Evolutionary conservation across 371 early-diverging fungal species (phyloP), one percentile per base, ranked within the genome.

Genomic region (Mortierella sp.): DNA sequence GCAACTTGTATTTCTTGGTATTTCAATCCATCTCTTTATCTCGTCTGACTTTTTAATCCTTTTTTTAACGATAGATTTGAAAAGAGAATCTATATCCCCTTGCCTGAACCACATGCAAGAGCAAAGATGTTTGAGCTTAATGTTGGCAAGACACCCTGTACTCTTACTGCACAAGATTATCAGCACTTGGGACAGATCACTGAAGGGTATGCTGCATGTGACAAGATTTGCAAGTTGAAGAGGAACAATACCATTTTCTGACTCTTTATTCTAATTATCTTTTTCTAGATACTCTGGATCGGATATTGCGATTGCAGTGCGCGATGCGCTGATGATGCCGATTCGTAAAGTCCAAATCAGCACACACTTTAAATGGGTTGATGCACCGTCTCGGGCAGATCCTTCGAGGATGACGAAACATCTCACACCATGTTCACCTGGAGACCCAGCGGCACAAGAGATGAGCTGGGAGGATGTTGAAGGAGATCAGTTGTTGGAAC

Each of bases 311-410:
- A 92, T 95, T 47, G 86, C 96, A 13, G 98, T 97, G 19, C 89
- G 97, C 10, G 98, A 98, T 84, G 98, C 98, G 3, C 84, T 98
- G 76, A 97, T 98, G 96, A 94, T 96, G 84, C 98, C 98, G 1
- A 93, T 98, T 61, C 92, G 98, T 40, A 97, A 96, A 83, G 97
- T 98, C 19, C 99, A 98, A 80, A 86, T 85, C 61, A 96, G 98
- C n/a, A 98, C 97, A 31, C 97, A 98, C 73, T 98, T 97, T 83
- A 95, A 94, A 86, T 83, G 89, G 84, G 96, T 96, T 70, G 84
- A 86, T 42, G 93, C 92, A 32, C 93, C 93, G n/a, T 84, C 86
- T 68, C 85, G 92, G 2, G 80, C 83, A 2, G 92, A 93, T 55
- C 88, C 90, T 4, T 63, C 53, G 22, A 75, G 84, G 49, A 88